Base-by-base conservation (phyloP, 306 rosid species). In the Pterocarpus macrocarpus region DNA sequence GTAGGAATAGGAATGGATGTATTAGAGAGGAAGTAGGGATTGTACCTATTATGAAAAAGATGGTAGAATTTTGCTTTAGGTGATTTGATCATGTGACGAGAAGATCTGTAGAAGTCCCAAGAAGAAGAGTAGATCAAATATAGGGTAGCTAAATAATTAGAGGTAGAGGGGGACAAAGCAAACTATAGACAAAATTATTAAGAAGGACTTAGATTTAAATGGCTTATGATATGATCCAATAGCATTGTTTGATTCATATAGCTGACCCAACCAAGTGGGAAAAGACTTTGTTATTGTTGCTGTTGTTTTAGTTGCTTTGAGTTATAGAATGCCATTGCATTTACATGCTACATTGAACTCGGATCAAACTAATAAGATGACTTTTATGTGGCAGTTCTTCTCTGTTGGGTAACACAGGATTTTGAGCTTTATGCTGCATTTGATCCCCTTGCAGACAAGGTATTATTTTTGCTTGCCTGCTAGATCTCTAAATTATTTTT, bases 401-500 rank as follows among this genome's bases (percentile, higher is more conserved):
- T 94, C 55, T 94, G 97, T 80, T 94, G 98, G 98, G 93, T 86
- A 69, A 90, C 97, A n/a, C 97, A 85, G 78, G 98, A 94, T 85
- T 94, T 92, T 71, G 98, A 94, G 83, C 97, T 94, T 69, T 94
- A 91, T 86, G 98, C 98, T 13, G 97, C 97, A 80, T 94, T 94
- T 90, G 98, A 94, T 90, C 98, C 98, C 76, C 94, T 94, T 85
- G 98, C 98, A 44, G 94, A 92, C 84, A 92, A 92, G 98, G 97
- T 94, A 87, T 69, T 52, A 35, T 32, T 81, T 73, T 74, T 63
- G 66, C 62, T 59, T 73, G 28, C 64, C 64, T 52, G 39, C 64
- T 7, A 67, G 15, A 68, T 61, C 73, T 81, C 61, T 52, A 14
- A 49, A 44, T 81, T 76, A 38, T 45, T 64, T 55, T 76, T 67